phyloP scores from a whole-genome alignment of 306 rosid species.

The Phaseolus lunatus region DNA sequence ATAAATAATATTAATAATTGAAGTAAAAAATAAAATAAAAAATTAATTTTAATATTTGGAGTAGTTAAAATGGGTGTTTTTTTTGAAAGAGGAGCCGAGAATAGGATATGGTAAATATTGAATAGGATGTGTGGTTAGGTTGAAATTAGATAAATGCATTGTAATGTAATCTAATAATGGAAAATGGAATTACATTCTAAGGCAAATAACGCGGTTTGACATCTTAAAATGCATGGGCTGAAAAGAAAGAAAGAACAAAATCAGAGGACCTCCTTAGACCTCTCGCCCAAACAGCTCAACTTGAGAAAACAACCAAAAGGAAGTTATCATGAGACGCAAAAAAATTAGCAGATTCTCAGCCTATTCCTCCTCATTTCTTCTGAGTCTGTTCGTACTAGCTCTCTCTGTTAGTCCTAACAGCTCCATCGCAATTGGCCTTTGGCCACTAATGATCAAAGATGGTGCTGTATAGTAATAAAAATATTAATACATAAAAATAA shows the following conservation, averaged over 20 bases:
- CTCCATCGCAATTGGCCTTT: slow-evolving; percentile 37
- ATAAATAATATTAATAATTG: too few relatives aligned
- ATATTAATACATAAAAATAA: too few relatives aligned
- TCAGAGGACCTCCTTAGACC: slow-evolving; percentile 62
- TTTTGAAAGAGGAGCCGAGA: too few relatives aligned
- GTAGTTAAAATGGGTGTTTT: too few relatives aligned
- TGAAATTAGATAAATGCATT: neutral
- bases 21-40: too few relatives aligned
- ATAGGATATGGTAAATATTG: neutral
- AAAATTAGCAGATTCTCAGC: slow-evolving; percentile 17
- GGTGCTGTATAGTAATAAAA: slow-evolving; percentile 28
- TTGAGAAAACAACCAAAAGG: slow-evolving; percentile 45
- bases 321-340: slow-evolving; percentile 9
- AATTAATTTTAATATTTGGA: too few relatives aligned
- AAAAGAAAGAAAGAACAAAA: slow-evolving; percentile 4
- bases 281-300: slow-evolving; percentile 60
- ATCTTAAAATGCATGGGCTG: neutral
- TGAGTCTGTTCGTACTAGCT: neutral
- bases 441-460: slow-evolving; percentile 33
- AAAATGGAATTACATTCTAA: neutral
- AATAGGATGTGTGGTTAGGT: neutral
- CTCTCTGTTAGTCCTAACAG: slow-evolving; percentile 35
- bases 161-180: neutral
- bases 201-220: neutral
- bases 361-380: slow-evolving; percentile 18